Percentiles rank a stretch among this genome's conserved stretches.
phyloP scores from a whole-genome alignment of 192 early-diverging fungal genomes.

The Spizellomyces punctatus region DNA sequence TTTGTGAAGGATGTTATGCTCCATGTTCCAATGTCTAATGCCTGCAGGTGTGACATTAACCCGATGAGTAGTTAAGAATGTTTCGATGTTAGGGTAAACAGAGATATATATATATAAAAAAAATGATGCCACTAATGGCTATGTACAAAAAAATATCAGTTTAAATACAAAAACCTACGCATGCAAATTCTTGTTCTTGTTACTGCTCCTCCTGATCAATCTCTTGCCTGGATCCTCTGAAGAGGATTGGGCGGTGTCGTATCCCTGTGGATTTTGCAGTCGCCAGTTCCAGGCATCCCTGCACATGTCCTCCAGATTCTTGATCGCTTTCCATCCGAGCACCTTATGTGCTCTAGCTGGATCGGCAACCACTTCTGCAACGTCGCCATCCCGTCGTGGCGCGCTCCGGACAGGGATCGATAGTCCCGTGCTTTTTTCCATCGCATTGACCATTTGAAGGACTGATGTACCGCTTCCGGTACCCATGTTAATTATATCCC shows the following conservation, averaged over 20 bases:
- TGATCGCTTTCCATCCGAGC: conserved; percentile 67
- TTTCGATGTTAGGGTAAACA: too few relatives aligned
- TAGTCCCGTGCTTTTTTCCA: conserved; percentile 64
- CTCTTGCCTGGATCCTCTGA: too few relatives aligned
- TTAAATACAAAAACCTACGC: too few relatives aligned
- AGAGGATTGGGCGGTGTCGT: conserved; percentile 5
- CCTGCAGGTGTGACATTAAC: too few relatives aligned
- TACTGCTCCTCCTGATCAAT: too few relatives aligned
- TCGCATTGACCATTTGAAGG: conserved; percentile 76
- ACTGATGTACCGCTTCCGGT: conserved; percentile 83
- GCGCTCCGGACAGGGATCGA: conserved; percentile 60
- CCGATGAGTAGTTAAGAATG: too few relatives aligned
- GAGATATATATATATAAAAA: too few relatives aligned
- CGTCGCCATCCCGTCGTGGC: conserved; percentile 78
- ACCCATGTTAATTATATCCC: conserved; percentile 80
- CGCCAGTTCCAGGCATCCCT: conserved; percentile 75
- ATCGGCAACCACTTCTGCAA: conserved; percentile 81
- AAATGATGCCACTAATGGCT: too few relatives aligned
- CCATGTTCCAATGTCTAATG: too few relatives aligned
- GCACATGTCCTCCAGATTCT: conserved; percentile 66
- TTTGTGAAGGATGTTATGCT: too few relatives aligned
- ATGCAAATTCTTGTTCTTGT: too few relatives aligned
- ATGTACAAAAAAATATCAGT: too few relatives aligned
- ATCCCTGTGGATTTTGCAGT: conserved; percentile 69
- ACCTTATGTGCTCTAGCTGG: conserved; percentile 62